These are phyloP conservation scores for Ceratobasidium sp. DNA, from an alignment of 1,284 basidiomycete species.

Conservation along the genomic window DNA sequence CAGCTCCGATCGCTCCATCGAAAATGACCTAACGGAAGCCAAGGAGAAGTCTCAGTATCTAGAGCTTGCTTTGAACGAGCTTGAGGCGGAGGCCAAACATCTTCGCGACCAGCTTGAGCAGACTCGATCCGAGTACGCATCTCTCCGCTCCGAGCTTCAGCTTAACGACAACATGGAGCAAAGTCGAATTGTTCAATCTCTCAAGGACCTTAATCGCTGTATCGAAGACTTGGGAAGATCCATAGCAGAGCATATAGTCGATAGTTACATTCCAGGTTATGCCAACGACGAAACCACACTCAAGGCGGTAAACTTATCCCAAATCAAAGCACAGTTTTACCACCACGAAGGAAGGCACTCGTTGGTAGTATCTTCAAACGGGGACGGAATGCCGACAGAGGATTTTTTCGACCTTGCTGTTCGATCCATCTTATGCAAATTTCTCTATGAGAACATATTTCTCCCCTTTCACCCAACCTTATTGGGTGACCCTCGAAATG, in stretches of 20 bases:
- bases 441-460: conserved; percentile 34
- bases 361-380: conserved; percentile 25
- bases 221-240: conserved; percentile 19
- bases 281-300: not conserved
- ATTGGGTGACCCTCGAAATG: not conserved
- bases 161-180: conserved; percentile 33
- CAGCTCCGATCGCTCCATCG: not conserved
- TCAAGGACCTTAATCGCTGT: conserved; percentile 18
- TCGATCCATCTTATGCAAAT: conserved; percentile 13
- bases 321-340: not conserved
- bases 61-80: conserved; percentile 13
- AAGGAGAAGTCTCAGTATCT: not conserved
- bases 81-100: not conserved
- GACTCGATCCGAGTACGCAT: conserved; percentile 18
- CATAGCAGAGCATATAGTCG: conserved; percentile 20
- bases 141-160: conserved; percentile 32
- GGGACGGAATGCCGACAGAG: conserved; percentile 1
- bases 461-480: conserved; percentile 25
- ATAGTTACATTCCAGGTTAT: not conserved
- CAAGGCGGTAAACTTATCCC: not conserved
- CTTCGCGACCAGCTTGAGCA: conserved; percentile 11
- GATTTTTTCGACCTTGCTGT: conserved; percentile 31
- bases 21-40: not conserved
- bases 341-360: conserved; percentile 23
- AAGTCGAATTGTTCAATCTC: conserved; percentile 3